Evolutionary conservation across 306 rosid genomes (phyloP).

Genomic region (Erythrophleum fordii): DNA sequence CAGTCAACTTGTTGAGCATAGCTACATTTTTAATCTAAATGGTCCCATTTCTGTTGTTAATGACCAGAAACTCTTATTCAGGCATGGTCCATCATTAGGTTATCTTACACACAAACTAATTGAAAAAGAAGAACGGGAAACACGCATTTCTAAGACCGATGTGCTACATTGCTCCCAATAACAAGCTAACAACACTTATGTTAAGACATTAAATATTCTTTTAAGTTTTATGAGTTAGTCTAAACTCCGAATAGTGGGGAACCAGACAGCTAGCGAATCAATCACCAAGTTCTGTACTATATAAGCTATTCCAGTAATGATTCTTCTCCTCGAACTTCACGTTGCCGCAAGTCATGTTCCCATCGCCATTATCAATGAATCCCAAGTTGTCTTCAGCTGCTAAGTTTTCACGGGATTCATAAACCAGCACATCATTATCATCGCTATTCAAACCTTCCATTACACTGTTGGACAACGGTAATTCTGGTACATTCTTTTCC

Average conservation of each 20-base stretch:
- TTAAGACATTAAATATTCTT: too few relatives aligned
- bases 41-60: too few relatives aligned
- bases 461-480: neutral
- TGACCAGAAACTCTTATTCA: too few relatives aligned
- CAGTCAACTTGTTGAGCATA: too few relatives aligned
- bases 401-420: neutral
- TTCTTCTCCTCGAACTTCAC: neutral
- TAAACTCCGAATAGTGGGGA: neutral
- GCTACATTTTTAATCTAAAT: too few relatives aligned
- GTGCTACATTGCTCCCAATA: too few relatives aligned
- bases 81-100: too few relatives aligned
- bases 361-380: neutral
- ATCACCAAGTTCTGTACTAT: neutral
- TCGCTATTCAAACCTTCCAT: neutral
- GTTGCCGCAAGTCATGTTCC: neutral
- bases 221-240: neutral
- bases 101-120: too few relatives aligned
- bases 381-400: neutral
- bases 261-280: neutral
- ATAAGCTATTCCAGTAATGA: conserved; percentile 1
- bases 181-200: too few relatives aligned
- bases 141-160: too few relatives aligned
- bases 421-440: neutral
- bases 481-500: neutral
- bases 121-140: too few relatives aligned